These are phyloP conservation scores for Fomes fomentarius DNA, from an alignment of 1,284 basidiomycete genomes.

Conservation along the genomic window DNA sequence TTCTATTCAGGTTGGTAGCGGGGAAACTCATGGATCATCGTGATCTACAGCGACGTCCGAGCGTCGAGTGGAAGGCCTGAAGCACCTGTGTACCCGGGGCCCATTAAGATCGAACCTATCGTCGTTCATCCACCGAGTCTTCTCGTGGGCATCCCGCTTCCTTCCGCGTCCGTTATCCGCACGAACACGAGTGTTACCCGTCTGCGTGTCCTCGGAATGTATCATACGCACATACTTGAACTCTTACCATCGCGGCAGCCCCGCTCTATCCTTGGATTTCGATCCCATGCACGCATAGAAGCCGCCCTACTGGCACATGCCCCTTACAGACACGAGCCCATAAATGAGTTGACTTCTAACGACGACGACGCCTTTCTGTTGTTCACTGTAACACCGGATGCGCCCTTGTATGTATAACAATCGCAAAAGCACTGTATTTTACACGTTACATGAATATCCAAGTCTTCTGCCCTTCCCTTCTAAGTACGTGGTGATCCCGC, in stretches of 20 bases:
- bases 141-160: neutral
- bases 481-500: neutral
- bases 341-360: neutral
- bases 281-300: conserved; percentile 1
- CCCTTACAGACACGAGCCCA: neutral
- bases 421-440: conserved; percentile 20
- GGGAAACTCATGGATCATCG: neutral
- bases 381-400: neutral
- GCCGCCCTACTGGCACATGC: neutral
- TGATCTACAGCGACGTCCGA: conserved; percentile 18
- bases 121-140: neutral
- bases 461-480: neutral
- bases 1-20: neutral
- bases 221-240: conserved; percentile 7
- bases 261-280: too few species aligned
- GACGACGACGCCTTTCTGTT: neutral
- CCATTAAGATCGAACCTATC: too few species aligned
- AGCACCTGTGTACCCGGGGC: neutral
- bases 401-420: conserved; percentile 2
- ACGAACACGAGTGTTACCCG: neutral
- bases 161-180: neutral
- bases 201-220: conserved; percentile 5
- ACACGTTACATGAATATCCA: conserved; percentile 6
- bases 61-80: conserved; percentile 21
- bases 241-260: too few species aligned